Evolutionary conservation across 2,329 filamentous ascomycete species (phyloP).

Genomic region (Ophiostoma sp.): DNA sequence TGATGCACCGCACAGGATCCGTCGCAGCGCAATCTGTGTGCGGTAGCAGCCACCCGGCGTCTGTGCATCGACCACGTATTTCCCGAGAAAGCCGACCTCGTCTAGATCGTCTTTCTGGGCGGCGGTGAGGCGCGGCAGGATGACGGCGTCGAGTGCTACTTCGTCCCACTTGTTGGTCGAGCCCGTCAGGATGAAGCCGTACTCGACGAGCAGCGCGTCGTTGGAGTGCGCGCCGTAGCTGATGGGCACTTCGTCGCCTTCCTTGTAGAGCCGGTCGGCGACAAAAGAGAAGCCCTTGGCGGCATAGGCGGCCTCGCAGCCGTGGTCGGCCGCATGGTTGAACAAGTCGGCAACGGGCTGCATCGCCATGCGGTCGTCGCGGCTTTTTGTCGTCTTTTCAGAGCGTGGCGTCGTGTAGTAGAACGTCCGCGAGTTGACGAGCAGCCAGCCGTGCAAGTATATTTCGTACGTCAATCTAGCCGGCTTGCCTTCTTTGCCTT

Average conservation of each 20-base stretch:
- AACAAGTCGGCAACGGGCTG: conserved; percentile 69
- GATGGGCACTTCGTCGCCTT: conserved; percentile 61
- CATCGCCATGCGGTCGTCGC: conserved; percentile 59
- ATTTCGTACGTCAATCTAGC: conserved; percentile 26
- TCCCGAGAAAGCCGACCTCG: conserved; percentile 26
- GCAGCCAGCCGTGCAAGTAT: conserved; percentile 49
- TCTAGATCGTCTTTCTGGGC: conserved; percentile 23
- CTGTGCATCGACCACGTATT: conserved; percentile 29
- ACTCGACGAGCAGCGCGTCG: conserved; percentile 68
- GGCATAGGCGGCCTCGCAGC: conserved; percentile 49
- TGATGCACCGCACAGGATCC: conserved; percentile 22
- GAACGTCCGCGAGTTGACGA: conserved; percentile 58
- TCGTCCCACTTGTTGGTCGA: conserved; percentile 49
- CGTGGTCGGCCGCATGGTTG: conserved; percentile 46
- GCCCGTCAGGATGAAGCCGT: conserved; percentile 43
- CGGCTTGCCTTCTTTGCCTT: too few species aligned
- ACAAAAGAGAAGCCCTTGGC: conserved; percentile 49
- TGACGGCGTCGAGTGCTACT: conserved; percentile 40
- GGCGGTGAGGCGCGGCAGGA: conserved; percentile 34
- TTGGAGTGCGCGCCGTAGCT: conserved; percentile 66
- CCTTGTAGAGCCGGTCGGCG: conserved; percentile 44
- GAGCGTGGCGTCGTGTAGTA: conserved; percentile 49
- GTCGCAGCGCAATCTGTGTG: conserved; percentile 28
- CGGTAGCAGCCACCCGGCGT: conserved; percentile 29
- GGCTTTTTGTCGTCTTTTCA: conserved; percentile 36